Percentiles rank a stretch among this genome's conserved stretches.
Evolutionary conservation across 768 basidiomycete genomes (phyloP).

Genomic region (Psilocybe cubensis): DNA sequence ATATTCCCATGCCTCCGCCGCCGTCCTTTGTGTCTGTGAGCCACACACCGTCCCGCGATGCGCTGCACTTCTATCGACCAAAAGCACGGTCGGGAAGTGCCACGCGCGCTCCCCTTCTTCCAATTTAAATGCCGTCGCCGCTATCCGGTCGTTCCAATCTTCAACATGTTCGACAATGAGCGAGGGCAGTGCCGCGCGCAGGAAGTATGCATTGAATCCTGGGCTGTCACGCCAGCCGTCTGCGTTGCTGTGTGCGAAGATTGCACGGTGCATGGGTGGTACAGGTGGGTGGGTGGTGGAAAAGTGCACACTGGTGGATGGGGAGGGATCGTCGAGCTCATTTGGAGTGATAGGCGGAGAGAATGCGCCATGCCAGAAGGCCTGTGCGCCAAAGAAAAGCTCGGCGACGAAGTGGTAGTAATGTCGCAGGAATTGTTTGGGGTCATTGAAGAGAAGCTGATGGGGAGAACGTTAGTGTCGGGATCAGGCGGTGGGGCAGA

Average conservation of each 20-base stretch:
- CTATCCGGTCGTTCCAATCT: constrained; percentile 73
- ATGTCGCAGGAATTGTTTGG: constrained; percentile 77
- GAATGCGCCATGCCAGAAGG: constrained; percentile 69
- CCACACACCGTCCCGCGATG: constrained; percentile 71
- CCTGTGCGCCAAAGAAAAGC: constrained; percentile 74
- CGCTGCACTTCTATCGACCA: constrained; percentile 78
- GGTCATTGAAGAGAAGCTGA: constrained; percentile 71
- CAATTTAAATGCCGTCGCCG: constrained; percentile 25
- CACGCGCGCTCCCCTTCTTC: constrained; percentile 50
- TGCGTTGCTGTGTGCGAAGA: constrained; percentile 66
- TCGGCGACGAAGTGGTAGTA: constrained; percentile 91
- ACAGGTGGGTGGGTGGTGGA: constrained; percentile 30
- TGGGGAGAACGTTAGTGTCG: not conserved
- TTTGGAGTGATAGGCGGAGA: constrained; percentile 20
- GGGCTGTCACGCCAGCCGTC: constrained; percentile 77
- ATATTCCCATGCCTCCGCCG: constrained; percentile 65
- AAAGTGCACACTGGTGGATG: constrained; percentile 16
- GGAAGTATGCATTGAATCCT: constrained; percentile 77
- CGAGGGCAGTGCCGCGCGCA: constrained; percentile 75
- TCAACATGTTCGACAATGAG: constrained; percentile 65
- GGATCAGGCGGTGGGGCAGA: not conserved
- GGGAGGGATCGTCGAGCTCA: constrained; percentile 3
- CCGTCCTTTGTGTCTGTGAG: constrained; percentile 68
- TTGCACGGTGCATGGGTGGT: constrained; percentile 66
- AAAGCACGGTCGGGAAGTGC: constrained; percentile 70